Percentiles rank a stretch among this genome's conserved stretches.
Evolutionary conservation across 176 grass and related monocot species (phyloP).

Genomic region (Oryza glumipatula): DNA sequence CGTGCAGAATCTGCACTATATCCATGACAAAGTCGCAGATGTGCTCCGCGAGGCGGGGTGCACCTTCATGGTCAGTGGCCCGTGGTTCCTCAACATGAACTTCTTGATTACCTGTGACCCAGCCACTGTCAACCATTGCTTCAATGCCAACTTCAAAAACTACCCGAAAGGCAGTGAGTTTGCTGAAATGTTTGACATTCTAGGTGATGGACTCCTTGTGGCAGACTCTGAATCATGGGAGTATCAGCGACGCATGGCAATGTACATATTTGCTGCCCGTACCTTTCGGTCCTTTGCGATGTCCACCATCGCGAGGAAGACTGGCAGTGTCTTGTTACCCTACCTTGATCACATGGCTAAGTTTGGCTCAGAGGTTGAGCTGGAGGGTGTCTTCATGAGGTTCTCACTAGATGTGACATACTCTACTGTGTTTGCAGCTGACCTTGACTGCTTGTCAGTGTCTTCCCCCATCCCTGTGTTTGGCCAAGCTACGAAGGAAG

Average conservation of each 20-base stretch:
- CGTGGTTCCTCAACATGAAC: slow-evolving; percentile 60
- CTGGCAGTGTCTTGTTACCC: slow-evolving; percentile 45
- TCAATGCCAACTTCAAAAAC: slow-evolving; percentile 55
- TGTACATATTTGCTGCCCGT: slow-evolving; percentile 44
- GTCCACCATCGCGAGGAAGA: slow-evolving; percentile 46
- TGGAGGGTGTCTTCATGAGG: slow-evolving; percentile 64
- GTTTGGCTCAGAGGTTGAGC: slow-evolving; percentile 34
- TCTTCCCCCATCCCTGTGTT: slow-evolving; percentile 43
- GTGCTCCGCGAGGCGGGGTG: slow-evolving; percentile 41
- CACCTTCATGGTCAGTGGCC: slow-evolving; percentile 50
- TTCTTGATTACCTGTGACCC: slow-evolving; percentile 62
- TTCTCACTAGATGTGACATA: slow-evolving; percentile 59
- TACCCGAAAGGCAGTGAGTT: slow-evolving; percentile 67
- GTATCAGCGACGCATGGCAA: slow-evolving; percentile 54
- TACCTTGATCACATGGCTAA: slow-evolving; percentile 57
- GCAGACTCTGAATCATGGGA: slow-evolving; percentile 64
- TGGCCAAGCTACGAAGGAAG: slow-evolving; percentile 57
- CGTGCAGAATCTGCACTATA: slow-evolving; percentile 25
- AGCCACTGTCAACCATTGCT: slow-evolving; percentile 61
- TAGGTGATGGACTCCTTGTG: slow-evolving; percentile 58
- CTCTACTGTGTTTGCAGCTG: slow-evolving; percentile 58
- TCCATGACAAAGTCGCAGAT: slow-evolving; percentile 49
- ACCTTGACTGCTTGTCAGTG: slow-evolving; percentile 51
- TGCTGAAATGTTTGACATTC: slow-evolving; percentile 66
- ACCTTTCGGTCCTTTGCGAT: slow-evolving; percentile 52